These are phyloP conservation scores for Coemansia sp. DNA, from an alignment of 192 early-diverging fungal species.

Conservation along the genomic window DNA sequence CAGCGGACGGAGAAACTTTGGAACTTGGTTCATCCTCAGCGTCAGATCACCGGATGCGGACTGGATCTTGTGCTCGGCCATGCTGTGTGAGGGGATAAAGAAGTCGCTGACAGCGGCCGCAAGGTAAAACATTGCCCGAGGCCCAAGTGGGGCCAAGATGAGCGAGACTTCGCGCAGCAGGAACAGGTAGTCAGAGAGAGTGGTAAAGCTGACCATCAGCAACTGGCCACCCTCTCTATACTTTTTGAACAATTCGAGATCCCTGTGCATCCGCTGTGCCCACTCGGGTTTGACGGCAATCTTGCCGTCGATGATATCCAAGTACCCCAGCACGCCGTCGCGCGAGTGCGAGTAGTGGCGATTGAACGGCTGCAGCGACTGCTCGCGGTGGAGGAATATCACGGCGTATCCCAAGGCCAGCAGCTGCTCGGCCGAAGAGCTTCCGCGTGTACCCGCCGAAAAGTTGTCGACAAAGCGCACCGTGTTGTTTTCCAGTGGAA, in stretches of 20 bases:
- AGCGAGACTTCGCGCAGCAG: slow-evolving; percentile 75
- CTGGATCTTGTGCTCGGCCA: slow-evolving; percentile 99
- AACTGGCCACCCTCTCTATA: slow-evolving; percentile 62
- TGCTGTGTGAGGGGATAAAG: slow-evolving; percentile 91
- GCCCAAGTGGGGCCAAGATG: slow-evolving; percentile 66
- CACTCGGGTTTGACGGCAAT: slow-evolving; percentile 71
- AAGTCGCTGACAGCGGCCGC: slow-evolving; percentile 99
- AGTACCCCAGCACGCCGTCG: slow-evolving; percentile 81
- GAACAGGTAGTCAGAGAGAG: slow-evolving; percentile 92
- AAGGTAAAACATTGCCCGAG: slow-evolving; percentile 89
- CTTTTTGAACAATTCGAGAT: slow-evolving; percentile 68
- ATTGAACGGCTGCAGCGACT: slow-evolving; percentile 88
- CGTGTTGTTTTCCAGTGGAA: slow-evolving; percentile 93
- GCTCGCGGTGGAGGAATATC: slow-evolving; percentile 94
- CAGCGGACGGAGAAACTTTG: slow-evolving; percentile 92
- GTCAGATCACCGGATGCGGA: slow-evolving; percentile 83
- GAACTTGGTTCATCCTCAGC: slow-evolving; percentile 92
- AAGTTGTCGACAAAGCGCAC: slow-evolving; percentile 99
- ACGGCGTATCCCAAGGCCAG: slow-evolving; percentile 88
- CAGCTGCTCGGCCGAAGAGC: slow-evolving; percentile 95
- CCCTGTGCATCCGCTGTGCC: slow-evolving; percentile 63
- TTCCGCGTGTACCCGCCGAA: slow-evolving; percentile 92
- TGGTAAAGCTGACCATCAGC: slow-evolving; percentile 84
- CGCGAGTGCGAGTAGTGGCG: slow-evolving; percentile 85
- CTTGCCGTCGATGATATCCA: slow-evolving; percentile 66